Evolutionary conservation across 495 filamentous ascomycete species (phyloP).

Genomic region (Beverwykella pulmonaria): DNA sequence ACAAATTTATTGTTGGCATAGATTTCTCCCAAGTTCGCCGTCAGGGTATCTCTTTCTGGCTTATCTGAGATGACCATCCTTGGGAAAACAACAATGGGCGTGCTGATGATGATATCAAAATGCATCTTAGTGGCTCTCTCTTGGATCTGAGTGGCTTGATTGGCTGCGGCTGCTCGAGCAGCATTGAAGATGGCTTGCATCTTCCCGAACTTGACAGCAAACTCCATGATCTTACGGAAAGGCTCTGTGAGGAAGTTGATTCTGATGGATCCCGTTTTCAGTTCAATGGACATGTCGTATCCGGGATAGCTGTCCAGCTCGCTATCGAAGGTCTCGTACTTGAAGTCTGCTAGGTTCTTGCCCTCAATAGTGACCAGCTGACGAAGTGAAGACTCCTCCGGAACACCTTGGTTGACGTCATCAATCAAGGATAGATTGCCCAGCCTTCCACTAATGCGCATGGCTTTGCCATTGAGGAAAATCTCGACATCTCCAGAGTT

Average conservation of each 20-base stretch:
- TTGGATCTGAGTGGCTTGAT: slow-evolving; percentile 89
- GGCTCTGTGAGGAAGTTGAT: slow-evolving; percentile 96
- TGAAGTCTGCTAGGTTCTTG: slow-evolving; percentile 95
- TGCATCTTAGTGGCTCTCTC: slow-evolving; percentile 86
- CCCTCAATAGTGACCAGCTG: slow-evolving; percentile 92
- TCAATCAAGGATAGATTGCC: slow-evolving; percentile 87
- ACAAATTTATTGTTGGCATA: slow-evolving; percentile 93
- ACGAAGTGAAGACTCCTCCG: slow-evolving; percentile 75
- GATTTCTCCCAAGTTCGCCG: slow-evolving; percentile 93
- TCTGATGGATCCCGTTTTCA: slow-evolving; percentile 91
- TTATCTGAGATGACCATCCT: slow-evolving; percentile 63
- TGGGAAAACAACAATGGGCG: slow-evolving; percentile 94
- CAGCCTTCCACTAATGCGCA: slow-evolving; percentile 82
- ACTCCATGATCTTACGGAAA: slow-evolving; percentile 97
- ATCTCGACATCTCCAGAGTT: slow-evolving; percentile 89
- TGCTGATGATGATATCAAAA: slow-evolving; percentile 90
- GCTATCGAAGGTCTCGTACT: slow-evolving; percentile 91
- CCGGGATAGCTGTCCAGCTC: slow-evolving; percentile 77
- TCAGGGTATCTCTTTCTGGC: slow-evolving; percentile 76
- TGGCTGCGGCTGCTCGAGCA: slow-evolving; percentile 90
- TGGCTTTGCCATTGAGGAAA: slow-evolving; percentile 78
- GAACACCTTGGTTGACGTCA: slow-evolving; percentile 90
- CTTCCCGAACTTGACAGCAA: slow-evolving; percentile 95
- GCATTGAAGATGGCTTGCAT: slow-evolving; percentile 99
- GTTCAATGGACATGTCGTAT: slow-evolving; percentile 88